phyloP scores from a whole-genome alignment of 768 basidiomycete species.

The Suillus decipiens region DNA sequence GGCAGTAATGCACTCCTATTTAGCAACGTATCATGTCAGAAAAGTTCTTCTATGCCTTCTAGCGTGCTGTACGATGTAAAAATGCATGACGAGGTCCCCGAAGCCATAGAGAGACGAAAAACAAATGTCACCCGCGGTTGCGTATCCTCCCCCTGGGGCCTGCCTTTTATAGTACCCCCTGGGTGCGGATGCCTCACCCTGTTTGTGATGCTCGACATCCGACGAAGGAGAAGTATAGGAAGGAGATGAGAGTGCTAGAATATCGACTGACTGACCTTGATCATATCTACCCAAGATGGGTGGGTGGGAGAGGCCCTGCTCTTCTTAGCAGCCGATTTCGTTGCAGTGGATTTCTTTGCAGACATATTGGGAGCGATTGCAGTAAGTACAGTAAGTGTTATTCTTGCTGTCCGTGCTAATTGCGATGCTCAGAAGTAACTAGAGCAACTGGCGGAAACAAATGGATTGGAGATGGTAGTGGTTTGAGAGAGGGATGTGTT shows the following conservation, averaged over 20 bases:
- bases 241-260: constrained; percentile 16
- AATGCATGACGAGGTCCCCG: background rate
- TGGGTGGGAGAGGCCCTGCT: constrained; percentile 36
- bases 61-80: background rate
- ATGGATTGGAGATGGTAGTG: constrained; percentile 46
- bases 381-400: constrained; percentile 11
- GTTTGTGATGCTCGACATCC: constrained; percentile 12
- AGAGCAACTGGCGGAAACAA: constrained; percentile 20
- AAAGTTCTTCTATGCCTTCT: background rate
- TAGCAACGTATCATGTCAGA: background rate
- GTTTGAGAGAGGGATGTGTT: constrained; percentile 44
- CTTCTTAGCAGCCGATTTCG: constrained; percentile 45
- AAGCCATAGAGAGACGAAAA: background rate
- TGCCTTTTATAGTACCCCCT: constrained; percentile 39
- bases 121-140: background rate
- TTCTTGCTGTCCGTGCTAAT: constrained; percentile 21
- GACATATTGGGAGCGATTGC: constrained; percentile 29
- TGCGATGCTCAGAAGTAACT: constrained; percentile 17
- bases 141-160: constrained; percentile 38
- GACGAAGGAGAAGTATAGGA: constrained; percentile 18
- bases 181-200: constrained; percentile 5
- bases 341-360: constrained; percentile 47
- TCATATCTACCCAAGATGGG: constrained; percentile 76
- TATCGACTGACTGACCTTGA: constrained; percentile 56
- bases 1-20: constrained; percentile 80